Base-by-base conservation (phyloP, 306 rosid genomes). In the Acacia melanoxylon region DNA sequence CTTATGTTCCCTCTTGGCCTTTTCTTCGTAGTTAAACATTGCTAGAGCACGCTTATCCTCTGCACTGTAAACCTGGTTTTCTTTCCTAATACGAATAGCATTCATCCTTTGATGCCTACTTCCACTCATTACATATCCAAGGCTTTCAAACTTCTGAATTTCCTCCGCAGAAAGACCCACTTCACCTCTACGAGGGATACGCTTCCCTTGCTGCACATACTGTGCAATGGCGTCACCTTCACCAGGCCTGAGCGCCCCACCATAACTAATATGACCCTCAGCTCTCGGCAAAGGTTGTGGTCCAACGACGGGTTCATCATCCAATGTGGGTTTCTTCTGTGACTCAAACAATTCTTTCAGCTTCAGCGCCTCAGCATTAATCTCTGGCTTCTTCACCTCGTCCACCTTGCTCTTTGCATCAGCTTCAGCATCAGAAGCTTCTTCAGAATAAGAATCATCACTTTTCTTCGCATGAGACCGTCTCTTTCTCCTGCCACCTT, bases 21-120 rank as follows among this genome's bases (percentile, higher is more conserved):
- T 95, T 78, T 95, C 98, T 87, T 93, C 98, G 40, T 93, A 95
- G 86, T 93, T 95, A 83, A 89, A 93, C 99, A 95, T 93, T 42
- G 98, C 99, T 83, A 95, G 83, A 24, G 99, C 99, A 40, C 99
- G 93, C 88, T 93, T 93, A 61, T 95, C 98, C 91, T 95, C 98
- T 0, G 99, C 98, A 74, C 99, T 95, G 33, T 95, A 95, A 84
- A 95, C 99, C 88, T 95, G 97, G 92, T 95, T 95, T 85, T 95
- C 99, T 83, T 95, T 95, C 83, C 99, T 87, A 48, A 93, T 93
- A 90, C 97, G 98, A 83, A 95, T 95, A 49, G 97, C 99, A 88
- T 93, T 95, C 99, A 95, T 95, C 85, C 99, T 92, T 83, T 95
- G 96, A 84, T 95, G 99, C 91, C 99, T 91, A 77, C 98, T 93